Evolutionary conservation across 225 moss, liverwort and hornwort genomes (phyloP).

Genomic region (Lunularia cruciata): DNA sequence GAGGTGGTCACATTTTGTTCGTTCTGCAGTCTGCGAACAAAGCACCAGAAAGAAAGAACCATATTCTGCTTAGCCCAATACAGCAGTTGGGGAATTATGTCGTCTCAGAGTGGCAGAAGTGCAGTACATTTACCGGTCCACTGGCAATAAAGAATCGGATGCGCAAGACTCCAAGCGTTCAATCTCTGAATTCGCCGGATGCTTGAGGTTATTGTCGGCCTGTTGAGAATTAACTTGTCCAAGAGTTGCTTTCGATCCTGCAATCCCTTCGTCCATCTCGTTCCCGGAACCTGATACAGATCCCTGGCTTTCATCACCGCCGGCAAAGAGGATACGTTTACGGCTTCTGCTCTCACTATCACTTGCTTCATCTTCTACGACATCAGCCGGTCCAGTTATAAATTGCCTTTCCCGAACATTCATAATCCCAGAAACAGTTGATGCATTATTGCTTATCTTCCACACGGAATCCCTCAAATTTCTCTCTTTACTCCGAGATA

Average conservation of each 20-base stretch:
- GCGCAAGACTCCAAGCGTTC: not conserved
- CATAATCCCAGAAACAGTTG: no score
- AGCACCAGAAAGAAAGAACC: slow-evolving; percentile 22
- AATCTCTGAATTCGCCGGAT: not conserved
- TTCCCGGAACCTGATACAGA: not conserved
- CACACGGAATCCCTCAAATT: no score
- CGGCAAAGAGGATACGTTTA: not conserved
- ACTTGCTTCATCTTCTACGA: not conserved
- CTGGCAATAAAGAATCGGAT: not conserved
- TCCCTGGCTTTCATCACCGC: not conserved
- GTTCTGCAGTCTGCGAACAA: slow-evolving; percentile 17
- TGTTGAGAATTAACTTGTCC: not conserved
- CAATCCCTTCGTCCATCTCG: not conserved
- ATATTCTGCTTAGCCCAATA: slow-evolving; percentile 10
- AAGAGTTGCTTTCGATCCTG: not conserved
- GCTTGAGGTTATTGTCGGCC: not conserved
- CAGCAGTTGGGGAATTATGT: not conserved
- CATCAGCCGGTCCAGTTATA: not conserved
- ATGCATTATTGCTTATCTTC: not conserved
- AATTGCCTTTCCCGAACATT: no score
- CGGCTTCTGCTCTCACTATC: not conserved
- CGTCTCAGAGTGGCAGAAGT: not conserved
- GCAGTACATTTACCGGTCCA: slow-evolving; percentile 3
- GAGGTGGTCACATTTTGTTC: not conserved
- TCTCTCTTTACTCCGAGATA: not conserved